phyloP scores from a whole-genome alignment of 2,329 filamentous ascomycete genomes.

The Phoma sp. region DNA sequence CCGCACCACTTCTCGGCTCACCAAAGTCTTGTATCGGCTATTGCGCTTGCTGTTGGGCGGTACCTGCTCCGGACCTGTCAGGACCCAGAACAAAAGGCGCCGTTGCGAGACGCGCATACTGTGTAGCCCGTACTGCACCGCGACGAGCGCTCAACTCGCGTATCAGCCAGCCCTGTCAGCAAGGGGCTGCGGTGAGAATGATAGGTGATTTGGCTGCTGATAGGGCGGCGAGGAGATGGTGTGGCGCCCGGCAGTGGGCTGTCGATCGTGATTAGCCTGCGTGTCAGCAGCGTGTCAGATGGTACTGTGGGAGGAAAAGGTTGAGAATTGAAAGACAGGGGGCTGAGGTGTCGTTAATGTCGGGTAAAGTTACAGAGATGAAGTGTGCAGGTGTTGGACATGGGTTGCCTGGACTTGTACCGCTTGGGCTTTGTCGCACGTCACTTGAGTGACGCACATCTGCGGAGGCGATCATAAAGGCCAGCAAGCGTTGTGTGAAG shows the following conservation, averaged over 20 bases:
- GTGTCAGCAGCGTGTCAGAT: slow-evolving; percentile 15
- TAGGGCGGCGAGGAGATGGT: slow-evolving; percentile 15
- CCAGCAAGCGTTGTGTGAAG: neutral
- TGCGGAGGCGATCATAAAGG: neutral
- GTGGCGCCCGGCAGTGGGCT: slow-evolving; percentile 15
- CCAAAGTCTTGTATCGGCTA: neutral
- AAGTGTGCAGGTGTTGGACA: neutral
- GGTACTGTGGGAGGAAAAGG: neutral
- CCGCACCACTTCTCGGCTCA: slow-evolving; percentile 2
- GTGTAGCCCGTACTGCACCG: neutral
- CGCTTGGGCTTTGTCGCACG: neutral
- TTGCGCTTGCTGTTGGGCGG: slow-evolving; percentile 5
- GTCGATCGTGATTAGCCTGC: slow-evolving; percentile 17
- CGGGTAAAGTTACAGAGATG: slow-evolving; percentile 5
- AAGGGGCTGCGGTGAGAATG: neutral
- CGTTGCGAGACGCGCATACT: slow-evolving; percentile 5
- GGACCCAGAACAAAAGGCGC: slow-evolving; percentile 4
- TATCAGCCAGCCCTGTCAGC: neutral
- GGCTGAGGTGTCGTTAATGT: neutral
- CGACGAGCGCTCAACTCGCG: slow-evolving; percentile 1
- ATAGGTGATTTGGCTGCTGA: slow-evolving; percentile 7
- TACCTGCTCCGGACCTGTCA: slow-evolving; percentile 8
- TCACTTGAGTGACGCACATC: neutral
- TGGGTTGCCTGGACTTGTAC: neutral
- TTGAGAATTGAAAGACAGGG: neutral